These are phyloP conservation scores for Scutellaria galericulata DNA, from an alignment of 257 asterid species.

Conservation along the genomic window DNA sequence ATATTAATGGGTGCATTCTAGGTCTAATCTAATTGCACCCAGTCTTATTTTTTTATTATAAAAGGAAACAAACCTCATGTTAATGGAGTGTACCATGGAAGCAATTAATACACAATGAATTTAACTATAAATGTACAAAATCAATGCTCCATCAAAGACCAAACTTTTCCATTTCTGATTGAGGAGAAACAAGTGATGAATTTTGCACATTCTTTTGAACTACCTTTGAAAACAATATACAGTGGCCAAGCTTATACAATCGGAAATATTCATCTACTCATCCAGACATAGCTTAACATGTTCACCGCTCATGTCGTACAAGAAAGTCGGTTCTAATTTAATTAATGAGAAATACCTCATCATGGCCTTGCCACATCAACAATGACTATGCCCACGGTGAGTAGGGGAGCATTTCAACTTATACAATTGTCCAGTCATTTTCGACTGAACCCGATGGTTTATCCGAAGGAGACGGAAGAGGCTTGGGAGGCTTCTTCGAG, in stretches of 20 bases:
- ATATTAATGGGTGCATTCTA: neutral
- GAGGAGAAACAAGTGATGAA: neutral
- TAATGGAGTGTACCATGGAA: neutral
- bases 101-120: neutral
- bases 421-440: conserved; percentile 79
- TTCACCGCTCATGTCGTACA: no score
- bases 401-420: neutral
- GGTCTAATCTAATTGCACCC: neutral
- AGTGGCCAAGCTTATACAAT: neutral
- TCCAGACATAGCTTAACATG: no score
- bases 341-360: no score
- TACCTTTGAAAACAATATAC: conserved; percentile 36
- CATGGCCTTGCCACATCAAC: no score
- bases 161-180: conserved; percentile 27
- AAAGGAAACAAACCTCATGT: neutral
- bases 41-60: neutral
- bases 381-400: no score
- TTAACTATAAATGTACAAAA: no score
- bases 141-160: conserved; percentile 27
- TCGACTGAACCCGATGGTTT: conserved; percentile 60
- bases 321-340: no score
- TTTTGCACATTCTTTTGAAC: conserved; percentile 26
- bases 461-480: conserved; percentile 55
- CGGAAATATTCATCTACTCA: no score
- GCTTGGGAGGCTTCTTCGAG: conserved; percentile 91